Base-by-base conservation (phyloP, 1,139 yeast species). In the Meyerozyma elateridarum region DNA sequence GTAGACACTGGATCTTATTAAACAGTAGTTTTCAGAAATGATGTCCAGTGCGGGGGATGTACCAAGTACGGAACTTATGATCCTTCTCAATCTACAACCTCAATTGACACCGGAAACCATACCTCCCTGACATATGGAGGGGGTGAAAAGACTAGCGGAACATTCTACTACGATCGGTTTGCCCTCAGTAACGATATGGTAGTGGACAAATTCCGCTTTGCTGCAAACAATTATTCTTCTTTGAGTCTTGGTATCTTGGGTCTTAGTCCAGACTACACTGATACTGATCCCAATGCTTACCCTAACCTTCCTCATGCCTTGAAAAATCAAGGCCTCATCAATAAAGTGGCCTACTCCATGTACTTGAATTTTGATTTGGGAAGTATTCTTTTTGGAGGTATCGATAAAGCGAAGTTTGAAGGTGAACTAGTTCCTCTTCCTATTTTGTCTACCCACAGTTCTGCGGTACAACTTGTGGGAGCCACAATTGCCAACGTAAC, bases 311-410 rank as follows among this genome's bases (percentile, higher is more conserved):
- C 59, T 1, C 33, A 31, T 9, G 39, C 42, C 7, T 46, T 56
- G 44, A 46, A 45, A 36, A 31, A 35, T n/a, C 42, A 45, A 15
- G 58, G 59, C 3, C 31, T 37, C 13, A 51, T 52, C 30, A 30
- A 33, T 15, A 47, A 45, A 36, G 37, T 32, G 14, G 39, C 47
- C 21, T 54, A 53, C 36, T 50, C 57, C 16, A 32, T 54, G 16
- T 53, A 41, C 38, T 42, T 52, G 40, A 36, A 47, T 34, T 49
- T 54, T 12, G 17, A 41, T 15, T 35, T 36, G 8, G 83, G 83
- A 3, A 46, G 62, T 9, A 52, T 77, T 25, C 57, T 76, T 28
- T 77, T 77, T 48, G 84, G 84, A 4, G 84, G 75, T 20, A 55
- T 73, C 31, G 84, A 77, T 47, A 58, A 61, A 25, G 69, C 74